These are phyloP conservation scores for Caryocar brasiliense DNA, from an alignment of 441 rosid species.

Conservation along the genomic window DNA sequence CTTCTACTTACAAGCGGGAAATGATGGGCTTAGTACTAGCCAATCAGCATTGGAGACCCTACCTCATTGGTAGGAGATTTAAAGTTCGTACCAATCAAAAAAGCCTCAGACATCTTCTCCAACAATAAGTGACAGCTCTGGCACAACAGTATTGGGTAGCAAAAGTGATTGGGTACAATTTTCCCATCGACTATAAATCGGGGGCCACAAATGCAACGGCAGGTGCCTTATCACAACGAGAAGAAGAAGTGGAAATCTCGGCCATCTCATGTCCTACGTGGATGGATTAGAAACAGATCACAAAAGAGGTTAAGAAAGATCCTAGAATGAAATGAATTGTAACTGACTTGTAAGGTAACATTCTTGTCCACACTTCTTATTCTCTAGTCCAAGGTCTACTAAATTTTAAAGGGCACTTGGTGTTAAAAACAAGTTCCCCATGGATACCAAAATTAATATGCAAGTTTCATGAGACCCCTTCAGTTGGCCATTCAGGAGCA, in stretches of 20 bases:
- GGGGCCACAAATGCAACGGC: too few species aligned
- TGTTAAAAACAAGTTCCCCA: too few species aligned
- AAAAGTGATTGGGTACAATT: not conserved
- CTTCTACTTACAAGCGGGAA: too few species aligned
- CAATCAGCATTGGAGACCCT: not conserved
- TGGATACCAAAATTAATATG: not conserved
- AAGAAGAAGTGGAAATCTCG: not conserved
- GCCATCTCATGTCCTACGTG: not conserved
- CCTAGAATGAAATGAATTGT: too few species aligned
- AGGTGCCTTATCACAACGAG: not conserved
- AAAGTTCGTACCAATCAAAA: not conserved
- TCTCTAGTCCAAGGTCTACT: not conserved
- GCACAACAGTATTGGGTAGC: not conserved
- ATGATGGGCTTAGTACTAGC: not conserved
- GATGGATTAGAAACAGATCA: not conserved
- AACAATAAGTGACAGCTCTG: not conserved
- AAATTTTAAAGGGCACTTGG: too few species aligned
- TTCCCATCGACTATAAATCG: not conserved
- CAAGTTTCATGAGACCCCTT: not conserved
- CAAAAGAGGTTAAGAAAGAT: not conserved
- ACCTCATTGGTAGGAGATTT: not conserved
- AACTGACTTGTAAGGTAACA: not conserved
- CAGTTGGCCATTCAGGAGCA: not conserved
- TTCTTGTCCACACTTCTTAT: not conserved
- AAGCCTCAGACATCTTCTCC: not conserved